These are phyloP conservation scores for Luffa aegyptiaca DNA, from an alignment of 306 rosid genomes.

Conservation along the genomic window DNA sequence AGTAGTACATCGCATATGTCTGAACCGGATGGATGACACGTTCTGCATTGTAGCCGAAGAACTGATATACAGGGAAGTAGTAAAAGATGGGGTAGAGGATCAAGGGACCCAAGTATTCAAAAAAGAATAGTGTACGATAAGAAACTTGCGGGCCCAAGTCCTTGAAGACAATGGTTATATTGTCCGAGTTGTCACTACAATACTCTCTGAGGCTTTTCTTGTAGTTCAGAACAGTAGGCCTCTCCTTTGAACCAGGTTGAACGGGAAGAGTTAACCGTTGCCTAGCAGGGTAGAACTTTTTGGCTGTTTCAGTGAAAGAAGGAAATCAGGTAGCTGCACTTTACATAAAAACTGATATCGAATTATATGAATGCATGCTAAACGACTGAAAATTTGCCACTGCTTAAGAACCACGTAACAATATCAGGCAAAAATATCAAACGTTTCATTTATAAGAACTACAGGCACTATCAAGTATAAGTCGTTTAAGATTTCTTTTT, in stretches of 20 bases:
- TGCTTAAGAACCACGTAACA: background rate
- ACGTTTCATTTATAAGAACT: background rate
- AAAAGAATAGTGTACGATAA: conserved; percentile 75
- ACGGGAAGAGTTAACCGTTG: conserved; percentile 84
- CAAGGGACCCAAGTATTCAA: conserved; percentile 88
- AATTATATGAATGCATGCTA: background rate
- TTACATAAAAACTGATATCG: background rate
- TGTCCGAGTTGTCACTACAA: conserved; percentile 42
- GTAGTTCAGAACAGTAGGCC: conserved; percentile 56
- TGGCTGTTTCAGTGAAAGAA: conserved; percentile 39
- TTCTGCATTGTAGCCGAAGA: conserved; percentile 60
- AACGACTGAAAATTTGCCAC: background rate
- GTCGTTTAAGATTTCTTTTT: background rate
- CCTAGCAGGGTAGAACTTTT: conserved; percentile 66
- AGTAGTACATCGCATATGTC: conserved; percentile 86
- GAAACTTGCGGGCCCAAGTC: conserved; percentile 95
- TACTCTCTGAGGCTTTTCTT: conserved; percentile 74
- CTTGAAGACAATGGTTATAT: conserved; percentile 62
- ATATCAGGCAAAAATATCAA: background rate
- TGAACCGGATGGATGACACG: conserved; percentile 76
- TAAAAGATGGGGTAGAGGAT: conserved; percentile 86
- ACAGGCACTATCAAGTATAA: background rate
- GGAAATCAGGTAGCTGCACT: background rate
- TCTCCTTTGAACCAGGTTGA: conserved; percentile 76
- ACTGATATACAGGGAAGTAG: conserved; percentile 61